Evolutionary conservation across 441 rosid species (phyloP).

Genomic region (Francoa sonchifolia): DNA sequence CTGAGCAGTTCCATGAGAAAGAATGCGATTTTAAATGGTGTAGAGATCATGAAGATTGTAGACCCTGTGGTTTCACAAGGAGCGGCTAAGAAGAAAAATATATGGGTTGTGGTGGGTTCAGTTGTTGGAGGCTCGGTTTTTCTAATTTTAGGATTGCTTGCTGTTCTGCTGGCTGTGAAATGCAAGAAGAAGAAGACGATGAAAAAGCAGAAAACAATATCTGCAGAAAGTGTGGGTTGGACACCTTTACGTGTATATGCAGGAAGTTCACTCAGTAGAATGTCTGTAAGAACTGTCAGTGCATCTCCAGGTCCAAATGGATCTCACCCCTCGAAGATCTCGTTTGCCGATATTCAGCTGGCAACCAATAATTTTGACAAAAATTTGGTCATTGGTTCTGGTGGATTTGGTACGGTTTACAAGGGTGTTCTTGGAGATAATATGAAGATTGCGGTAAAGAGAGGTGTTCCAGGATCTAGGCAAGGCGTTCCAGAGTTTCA

Average conservation of each 20-base stretch:
- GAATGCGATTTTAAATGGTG: constrained; percentile 72
- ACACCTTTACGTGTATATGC: constrained; percentile 58
- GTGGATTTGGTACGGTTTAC: constrained; percentile 32
- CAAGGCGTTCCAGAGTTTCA: constrained; percentile 35
- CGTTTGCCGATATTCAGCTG: constrained; percentile 18
- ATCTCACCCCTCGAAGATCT: constrained; percentile 42
- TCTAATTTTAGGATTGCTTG: constrained; percentile 21
- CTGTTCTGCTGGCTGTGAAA: constrained; percentile 20
- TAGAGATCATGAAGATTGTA: constrained; percentile 71
- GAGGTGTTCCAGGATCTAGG: constrained; percentile 29
- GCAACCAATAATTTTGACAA: constrained; percentile 28
- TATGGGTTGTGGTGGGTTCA: constrained; percentile 44
- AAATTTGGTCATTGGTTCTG: constrained; percentile 23
- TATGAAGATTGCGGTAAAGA: constrained; percentile 28
- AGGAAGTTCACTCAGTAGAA: constrained; percentile 53
- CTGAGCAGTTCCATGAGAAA: constrained; percentile 36
- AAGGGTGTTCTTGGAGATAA: constrained; percentile 25
- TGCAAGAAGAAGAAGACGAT: constrained; percentile 38
- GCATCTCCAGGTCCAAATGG: constrained; percentile 46
- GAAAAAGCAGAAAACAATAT: constrained; percentile 22
- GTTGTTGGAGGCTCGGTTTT: constrained; percentile 44
- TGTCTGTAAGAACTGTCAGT: constrained; percentile 45
- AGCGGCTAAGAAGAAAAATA: constrained; percentile 25
- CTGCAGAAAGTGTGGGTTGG: constrained; percentile 59
- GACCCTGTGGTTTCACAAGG: constrained; percentile 14